Percentiles rank a stretch among this genome's conserved stretches.
These are phyloP conservation scores for Polytrichum commune DNA, from an alignment of 225 moss, liverwort and hornwort genomes.

Conservation along the genomic window DNA sequence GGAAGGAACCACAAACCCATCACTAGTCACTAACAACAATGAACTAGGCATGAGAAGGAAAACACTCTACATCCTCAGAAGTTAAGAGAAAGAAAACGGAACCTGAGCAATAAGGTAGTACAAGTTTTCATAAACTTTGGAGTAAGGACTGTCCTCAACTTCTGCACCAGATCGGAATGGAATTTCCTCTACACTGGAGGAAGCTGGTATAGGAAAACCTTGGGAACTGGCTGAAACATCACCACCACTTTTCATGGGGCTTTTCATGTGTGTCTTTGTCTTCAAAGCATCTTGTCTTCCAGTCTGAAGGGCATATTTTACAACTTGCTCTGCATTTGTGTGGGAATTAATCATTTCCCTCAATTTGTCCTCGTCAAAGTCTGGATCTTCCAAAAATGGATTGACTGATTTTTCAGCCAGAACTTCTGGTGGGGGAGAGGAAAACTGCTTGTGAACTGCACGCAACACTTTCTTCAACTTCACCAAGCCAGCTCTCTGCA, in stretches of 20 bases:
- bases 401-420: conserved; percentile 72
- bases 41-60: no score
- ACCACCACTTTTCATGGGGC: conserved; percentile 23
- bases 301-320: conserved; percentile 53
- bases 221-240: conserved; percentile 36
- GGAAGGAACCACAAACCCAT: no score
- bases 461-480: conserved; percentile 90
- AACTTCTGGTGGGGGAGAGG: conserved; percentile 63
- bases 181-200: conserved; percentile 19
- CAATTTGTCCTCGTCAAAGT: conserved; percentile 74
- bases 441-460: conserved; percentile 93
- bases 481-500: conserved; percentile 83
- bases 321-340: conserved; percentile 37
- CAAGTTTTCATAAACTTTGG: conserved; percentile 73
- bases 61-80: no score
- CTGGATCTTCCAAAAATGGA: conserved; percentile 74
- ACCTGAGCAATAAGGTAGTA: conserved; percentile 90
- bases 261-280: conserved; percentile 20
- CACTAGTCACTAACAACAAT: no score
- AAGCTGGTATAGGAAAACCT: conserved; percentile 25
- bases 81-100: conserved; percentile 13
- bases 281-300: conserved; percentile 28
- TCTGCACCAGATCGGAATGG: conserved; percentile 29
- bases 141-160: conserved; percentile 44
- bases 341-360: conserved; percentile 58